These are phyloP conservation scores for Pyrenochaeta sp. DNA, from an alignment of 2,329 filamentous ascomycete species.

Conservation along the genomic window DNA sequence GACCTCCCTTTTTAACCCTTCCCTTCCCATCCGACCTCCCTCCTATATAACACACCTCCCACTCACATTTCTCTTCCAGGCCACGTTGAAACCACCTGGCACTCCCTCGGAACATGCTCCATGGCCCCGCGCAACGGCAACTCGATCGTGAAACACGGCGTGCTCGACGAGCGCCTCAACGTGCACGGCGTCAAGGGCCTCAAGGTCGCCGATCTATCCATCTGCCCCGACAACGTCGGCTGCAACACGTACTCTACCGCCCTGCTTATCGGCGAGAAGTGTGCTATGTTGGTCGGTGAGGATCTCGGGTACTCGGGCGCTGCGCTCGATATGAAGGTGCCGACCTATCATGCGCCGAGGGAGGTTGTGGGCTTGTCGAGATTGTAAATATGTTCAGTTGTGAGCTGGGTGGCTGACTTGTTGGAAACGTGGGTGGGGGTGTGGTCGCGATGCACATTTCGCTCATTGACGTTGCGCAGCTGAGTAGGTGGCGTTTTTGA, in stretches of 20 bases:
- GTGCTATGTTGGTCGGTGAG: conserved; percentile 73
- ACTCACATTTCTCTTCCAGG: conserved; percentile 22
- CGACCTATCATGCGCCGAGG: conserved; percentile 57
- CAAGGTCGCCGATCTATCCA: conserved; percentile 78
- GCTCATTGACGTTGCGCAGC: no score
- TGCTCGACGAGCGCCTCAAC: conserved; percentile 78
- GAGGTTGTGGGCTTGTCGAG: conserved; percentile 54
- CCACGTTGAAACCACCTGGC: conserved; percentile 81
- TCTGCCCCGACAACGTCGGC: conserved; percentile 80
- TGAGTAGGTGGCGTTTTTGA: no score
- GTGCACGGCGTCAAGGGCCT: conserved; percentile 79
- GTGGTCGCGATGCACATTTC: no score
- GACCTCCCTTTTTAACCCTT: no score
- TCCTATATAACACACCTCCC: not conserved
- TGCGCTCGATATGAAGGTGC: conserved; percentile 79
- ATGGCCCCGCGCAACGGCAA: conserved; percentile 81
- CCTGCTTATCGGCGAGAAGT: conserved; percentile 79
- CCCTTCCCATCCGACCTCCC: not conserved
- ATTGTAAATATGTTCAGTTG: conserved; percentile 43
- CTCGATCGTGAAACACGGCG: conserved; percentile 81
- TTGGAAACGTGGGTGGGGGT: no score
- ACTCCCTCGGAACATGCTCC: conserved; percentile 72
- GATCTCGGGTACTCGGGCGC: conserved; percentile 77
- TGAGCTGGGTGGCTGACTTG: not conserved
- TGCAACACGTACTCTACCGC: conserved; percentile 71